Base-by-base conservation (phyloP, 768 basidiomycete genomes). In the Leccinum truebloodii region DNA sequence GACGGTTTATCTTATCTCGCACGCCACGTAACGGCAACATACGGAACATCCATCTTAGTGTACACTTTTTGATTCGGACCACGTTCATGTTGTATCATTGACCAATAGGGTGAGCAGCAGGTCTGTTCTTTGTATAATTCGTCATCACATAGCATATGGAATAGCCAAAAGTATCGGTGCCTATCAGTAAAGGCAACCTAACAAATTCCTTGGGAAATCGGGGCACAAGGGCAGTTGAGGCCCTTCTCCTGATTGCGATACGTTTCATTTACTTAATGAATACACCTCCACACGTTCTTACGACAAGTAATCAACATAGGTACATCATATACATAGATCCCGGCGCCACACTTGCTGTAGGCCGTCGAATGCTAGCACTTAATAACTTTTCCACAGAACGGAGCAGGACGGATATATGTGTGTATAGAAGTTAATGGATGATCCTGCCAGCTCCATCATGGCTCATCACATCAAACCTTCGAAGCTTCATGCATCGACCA, bases 21-120 rank as follows among this genome's bases (percentile, higher is more conserved):
- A 18, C 18, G 18, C 39, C 39, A 41, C 39, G 18, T 41, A 41
- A 41, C 18, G 39, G 18, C 39, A 39, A n/a, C 39, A 41, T 41
- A 41, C 39, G 18, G n/a, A 41, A 41, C 18, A 69, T 61, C 60
- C 18, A 69, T 61, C 60, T 58, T 69, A 71, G 52, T 58, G 52
- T 65, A 69, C 60, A 58, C 24, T 41, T 58, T 57, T 69, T 67
- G 57, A 37, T 59, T 35, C 35, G 57, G 37, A 64, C 35, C 20
- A 58, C 39, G 8, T n/a, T 57, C 39, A 41, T 54, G 30, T 62
- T 41, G 63, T 69, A 64, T 57, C 57, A 41, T 55, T 49, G 57
- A 54, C 37, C 56, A 53, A 41, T 41, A 41, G 39, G 39, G 39
- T 41, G 39, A 41, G 39, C 48, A 68, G 71, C 70, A 46, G 61